A percentile compares a stretch with the other conserved stretches of the same genome.
Evolutionary conservation across 2,329 filamentous ascomycete species (phyloP).

Genomic region (Ascochyta rabiei): DNA sequence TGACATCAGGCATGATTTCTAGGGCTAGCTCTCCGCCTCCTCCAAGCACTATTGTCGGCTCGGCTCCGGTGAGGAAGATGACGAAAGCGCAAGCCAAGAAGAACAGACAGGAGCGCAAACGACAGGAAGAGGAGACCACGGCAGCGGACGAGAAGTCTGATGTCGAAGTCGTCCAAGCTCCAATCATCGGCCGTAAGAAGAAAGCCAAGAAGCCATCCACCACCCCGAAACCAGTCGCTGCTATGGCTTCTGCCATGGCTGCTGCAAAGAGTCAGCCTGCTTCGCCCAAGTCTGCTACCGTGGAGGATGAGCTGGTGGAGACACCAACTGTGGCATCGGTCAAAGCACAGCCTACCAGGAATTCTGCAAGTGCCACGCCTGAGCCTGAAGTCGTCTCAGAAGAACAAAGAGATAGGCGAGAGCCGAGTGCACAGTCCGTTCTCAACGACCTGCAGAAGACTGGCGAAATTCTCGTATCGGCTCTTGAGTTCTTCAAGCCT

Average conservation of each 20-base stretch:
- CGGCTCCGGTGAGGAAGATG: slow-evolving; percentile 69
- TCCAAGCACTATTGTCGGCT: slow-evolving; percentile 67
- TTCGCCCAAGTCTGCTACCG: slow-evolving; percentile 36
- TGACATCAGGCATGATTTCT: slow-evolving; percentile 74
- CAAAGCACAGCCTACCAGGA: slow-evolving; percentile 26
- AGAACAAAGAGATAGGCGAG: slow-evolving; percentile 42
- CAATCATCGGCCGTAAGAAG: slow-evolving; percentile 80
- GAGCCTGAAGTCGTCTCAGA: slow-evolving; percentile 25
- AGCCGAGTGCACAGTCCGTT: slow-evolving; percentile 44
- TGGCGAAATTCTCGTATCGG: slow-evolving; percentile 47
- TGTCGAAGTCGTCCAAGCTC: slow-evolving; percentile 64
- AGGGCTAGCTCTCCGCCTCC: slow-evolving; percentile 72
- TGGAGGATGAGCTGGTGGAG: slow-evolving; percentile 37
- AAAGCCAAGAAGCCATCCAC: slow-evolving; percentile 73
- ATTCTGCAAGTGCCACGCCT: slow-evolving; percentile 29
- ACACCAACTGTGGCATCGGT: slow-evolving; percentile 20
- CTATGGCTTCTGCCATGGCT: slow-evolving; percentile 20
- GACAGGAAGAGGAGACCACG: slow-evolving; percentile 60
- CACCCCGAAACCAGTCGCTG: slow-evolving; percentile 30
- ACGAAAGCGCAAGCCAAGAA: slow-evolving; percentile 83
- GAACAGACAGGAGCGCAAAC: slow-evolving; percentile 67
- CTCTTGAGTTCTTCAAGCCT: slow-evolving; percentile 53
- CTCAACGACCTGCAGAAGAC: slow-evolving; percentile 48
- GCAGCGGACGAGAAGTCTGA: slow-evolving; percentile 54
- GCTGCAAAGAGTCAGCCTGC: slow-evolving; percentile 36